Base-by-base conservation (phyloP, 768 basidiomycete genomes). In the Naganishia onofrii region DNA sequence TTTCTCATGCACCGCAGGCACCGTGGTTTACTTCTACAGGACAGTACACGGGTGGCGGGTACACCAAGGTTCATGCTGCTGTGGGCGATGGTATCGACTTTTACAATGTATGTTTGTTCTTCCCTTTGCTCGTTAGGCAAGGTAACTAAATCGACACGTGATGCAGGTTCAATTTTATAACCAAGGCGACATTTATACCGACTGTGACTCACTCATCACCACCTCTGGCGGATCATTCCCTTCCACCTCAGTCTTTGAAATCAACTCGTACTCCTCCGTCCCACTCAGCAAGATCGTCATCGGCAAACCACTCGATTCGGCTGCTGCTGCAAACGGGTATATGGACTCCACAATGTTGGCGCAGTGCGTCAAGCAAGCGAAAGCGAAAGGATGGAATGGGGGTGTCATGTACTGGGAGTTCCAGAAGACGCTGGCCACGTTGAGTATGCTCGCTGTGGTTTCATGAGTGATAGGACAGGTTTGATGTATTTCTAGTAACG, bases 241-340 rank as follows among this genome's bases (percentile, higher is more conserved):
- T 9, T 66, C 87, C 46, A 84, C 88, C 0, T 84, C 89, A 0
- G 81, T 86, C 38, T 86, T 88, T 79, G 84, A 88, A 76, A 87
- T 88, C 71, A 84, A 85, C 57, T 83, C 84, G 1, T 85, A 80
- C 69, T 76, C 76, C 23, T 88, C 88, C 26, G 85, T 90, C 10
- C 77, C 83, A 2, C 75, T 86, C 54, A 78, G 84, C 77, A 90
- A 91, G 80, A 83, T 90, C 60, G 86, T 90, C 71, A 89, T 91
- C 74, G 89, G 89, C 4, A 91, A 91, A 79, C 89, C 89, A 0
- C 87, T 86, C 75, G 56, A 76, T 31, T 36, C 70, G 3, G 88
- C 86, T 0, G 86, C 84, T 15, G 79, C 88, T 2, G 84, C 71
- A 71, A 88, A 85, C 71, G 82, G 82, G 29, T 90, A 85, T 80